These are phyloP conservation scores for Beauveria brongniartii DNA, from an alignment of 2,329 filamentous ascomycete species.

Conservation along the genomic window DNA sequence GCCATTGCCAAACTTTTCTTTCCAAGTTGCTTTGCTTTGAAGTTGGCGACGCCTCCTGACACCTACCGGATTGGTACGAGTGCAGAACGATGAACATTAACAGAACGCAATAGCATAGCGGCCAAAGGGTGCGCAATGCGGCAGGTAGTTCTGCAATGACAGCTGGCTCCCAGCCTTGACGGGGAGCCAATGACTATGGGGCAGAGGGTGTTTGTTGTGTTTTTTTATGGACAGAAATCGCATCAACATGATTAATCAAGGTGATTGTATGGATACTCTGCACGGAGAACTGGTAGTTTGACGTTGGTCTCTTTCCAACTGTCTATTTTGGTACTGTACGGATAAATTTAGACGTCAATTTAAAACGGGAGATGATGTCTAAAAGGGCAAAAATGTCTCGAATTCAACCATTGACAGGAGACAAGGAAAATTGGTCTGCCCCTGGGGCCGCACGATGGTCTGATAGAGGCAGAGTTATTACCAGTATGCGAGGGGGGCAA, in stretches of 20 bases:
- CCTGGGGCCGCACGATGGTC: background rate
- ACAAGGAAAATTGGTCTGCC: background rate
- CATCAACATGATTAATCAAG: background rate
- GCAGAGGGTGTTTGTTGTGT: background rate
- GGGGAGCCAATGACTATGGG: background rate
- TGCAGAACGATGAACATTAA: background rate
- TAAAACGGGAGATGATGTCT: background rate
- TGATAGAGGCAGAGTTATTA: background rate
- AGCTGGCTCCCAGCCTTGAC: background rate
- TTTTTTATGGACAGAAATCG: background rate
- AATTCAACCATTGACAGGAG: background rate
- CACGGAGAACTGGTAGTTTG: too few relatives aligned
- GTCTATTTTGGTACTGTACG: too few relatives aligned
- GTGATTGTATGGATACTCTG: background rate
- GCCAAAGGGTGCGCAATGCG: background rate
- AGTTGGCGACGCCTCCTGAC: background rate
- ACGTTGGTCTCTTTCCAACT: too few relatives aligned
- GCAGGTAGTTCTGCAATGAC: background rate
- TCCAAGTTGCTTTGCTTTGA: background rate
- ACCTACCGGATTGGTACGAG: constrained; percentile 1
- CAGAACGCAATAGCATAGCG: background rate
- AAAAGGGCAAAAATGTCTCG: background rate
- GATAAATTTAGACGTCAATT: background rate
- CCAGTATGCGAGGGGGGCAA: constrained; percentile 5
- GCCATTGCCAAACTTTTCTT: background rate